phyloP scores from a whole-genome alignment of 129 eudicot genomes.

The Helianthus annuus region DNA sequence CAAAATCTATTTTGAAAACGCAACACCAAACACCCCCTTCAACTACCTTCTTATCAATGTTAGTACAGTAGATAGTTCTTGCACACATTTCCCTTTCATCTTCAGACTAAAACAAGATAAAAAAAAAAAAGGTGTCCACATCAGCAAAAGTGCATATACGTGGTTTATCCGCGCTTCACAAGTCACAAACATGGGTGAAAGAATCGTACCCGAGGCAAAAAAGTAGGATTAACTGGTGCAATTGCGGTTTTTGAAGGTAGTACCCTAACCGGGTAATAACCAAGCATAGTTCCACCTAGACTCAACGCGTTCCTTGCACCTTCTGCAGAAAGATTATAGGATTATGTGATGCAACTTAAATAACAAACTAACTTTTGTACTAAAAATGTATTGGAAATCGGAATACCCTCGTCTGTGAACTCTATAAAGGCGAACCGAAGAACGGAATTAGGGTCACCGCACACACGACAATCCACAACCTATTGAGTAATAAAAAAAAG shows the following conservation, averaged over 20 bases:
- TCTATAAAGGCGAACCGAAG: constrained; percentile 89
- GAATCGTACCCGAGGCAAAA: constrained; percentile 62
- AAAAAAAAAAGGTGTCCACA: not conserved
- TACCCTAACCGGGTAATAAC: constrained; percentile 78
- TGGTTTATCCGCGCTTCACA: constrained; percentile 3
- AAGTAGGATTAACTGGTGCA: constrained; percentile 89
- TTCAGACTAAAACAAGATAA: constrained; percentile 48
- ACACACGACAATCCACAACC: constrained; percentile 96
- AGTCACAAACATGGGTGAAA: not conserved
- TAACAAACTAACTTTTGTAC: not conserved
- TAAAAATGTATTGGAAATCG: not conserved
- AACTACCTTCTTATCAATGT: constrained; percentile 89
- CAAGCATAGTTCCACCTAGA: constrained; percentile 87
- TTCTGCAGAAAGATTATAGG: constrained; percentile 46
- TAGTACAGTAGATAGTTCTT: constrained; percentile 75
- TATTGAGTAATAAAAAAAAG: constrained; percentile 15
- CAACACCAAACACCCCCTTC: too few species aligned
- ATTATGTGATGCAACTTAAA: not conserved
- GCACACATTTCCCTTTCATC: constrained; percentile 46
- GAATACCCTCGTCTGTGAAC: constrained; percentile 76
- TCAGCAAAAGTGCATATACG: not conserved
- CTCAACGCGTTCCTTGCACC: constrained; percentile 80
- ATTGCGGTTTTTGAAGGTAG: constrained; percentile 93
- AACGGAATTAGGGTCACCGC: constrained; percentile 82
- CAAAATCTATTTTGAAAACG: too few species aligned